Conservation (phyloP, 257 asterid species). For the Nicotiana tabacum region DNA sequence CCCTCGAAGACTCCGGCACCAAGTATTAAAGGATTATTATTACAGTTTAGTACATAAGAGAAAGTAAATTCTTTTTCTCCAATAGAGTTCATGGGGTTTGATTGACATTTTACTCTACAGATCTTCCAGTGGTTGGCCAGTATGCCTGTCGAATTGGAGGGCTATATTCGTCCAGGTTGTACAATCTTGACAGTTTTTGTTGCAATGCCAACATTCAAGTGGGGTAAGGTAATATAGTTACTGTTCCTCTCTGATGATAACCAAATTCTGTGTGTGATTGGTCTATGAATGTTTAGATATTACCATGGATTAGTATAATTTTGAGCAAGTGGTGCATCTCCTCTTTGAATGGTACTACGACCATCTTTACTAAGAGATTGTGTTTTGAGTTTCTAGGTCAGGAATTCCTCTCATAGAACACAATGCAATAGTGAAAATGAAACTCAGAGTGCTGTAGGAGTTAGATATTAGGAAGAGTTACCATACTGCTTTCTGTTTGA, state of each 20-base stretch:
- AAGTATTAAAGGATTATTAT: conserved; percentile 65
- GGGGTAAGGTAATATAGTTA: conserved; percentile 59
- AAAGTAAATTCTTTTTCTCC: conserved; percentile 19
- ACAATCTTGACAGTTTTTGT: conserved; percentile 77
- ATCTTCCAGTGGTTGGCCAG: conserved; percentile 88
- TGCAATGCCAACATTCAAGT: conserved; percentile 65
- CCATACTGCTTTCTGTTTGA: conserved; percentile 4
- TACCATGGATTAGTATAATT: background rate
- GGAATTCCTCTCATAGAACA: background rate
- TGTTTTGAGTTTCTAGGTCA: background rate
- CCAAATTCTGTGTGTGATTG: background rate
- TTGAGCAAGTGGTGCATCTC: background rate
- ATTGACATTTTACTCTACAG: conserved; percentile 33
- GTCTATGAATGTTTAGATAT: background rate
- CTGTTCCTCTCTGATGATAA: background rate
- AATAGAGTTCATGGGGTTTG: conserved; percentile 18
- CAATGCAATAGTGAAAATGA: background rate
- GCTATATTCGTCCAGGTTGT: conserved; percentile 93
- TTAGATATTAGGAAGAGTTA: background rate
- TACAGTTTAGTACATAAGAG: conserved; percentile 59
- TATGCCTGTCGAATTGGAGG: conserved; percentile 97
- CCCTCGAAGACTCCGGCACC: conserved; percentile 88
- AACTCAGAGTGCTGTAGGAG: background rate
- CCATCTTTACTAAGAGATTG: background rate
- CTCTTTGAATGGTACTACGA: background rate